Conservation (phyloP, 2,329 filamentous ascomycete genomes). For the Aspergillus brunneoviolaceus region DNA sequence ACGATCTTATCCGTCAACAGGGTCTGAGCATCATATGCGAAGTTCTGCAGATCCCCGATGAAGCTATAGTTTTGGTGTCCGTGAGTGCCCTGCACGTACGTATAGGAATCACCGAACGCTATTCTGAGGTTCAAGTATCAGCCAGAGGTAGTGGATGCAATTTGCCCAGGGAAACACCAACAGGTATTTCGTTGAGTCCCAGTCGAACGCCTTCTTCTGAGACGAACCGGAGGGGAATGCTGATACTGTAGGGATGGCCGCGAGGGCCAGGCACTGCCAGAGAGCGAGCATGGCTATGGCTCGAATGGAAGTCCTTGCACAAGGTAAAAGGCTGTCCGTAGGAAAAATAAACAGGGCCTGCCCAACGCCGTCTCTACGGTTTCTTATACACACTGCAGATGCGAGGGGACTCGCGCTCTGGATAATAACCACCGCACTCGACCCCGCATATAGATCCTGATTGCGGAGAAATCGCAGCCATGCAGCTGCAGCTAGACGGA, state of each 20-base stretch:
- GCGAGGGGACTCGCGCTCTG: background rate
- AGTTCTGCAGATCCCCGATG: slow-evolving; percentile 54
- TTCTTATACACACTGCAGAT: slow-evolving; percentile 4
- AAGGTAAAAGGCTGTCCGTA: background rate
- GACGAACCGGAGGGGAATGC: background rate
- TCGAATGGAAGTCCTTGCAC: background rate
- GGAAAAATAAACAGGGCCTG: background rate
- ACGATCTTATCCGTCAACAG: slow-evolving; percentile 52
- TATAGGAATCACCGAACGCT: slow-evolving; percentile 36
- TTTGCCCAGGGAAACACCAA: slow-evolving; percentile 10
- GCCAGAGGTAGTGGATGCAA: slow-evolving; percentile 13
- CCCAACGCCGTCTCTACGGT: background rate
- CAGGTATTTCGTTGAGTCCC: slow-evolving; percentile 19
- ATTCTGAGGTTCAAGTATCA: slow-evolving; percentile 17
- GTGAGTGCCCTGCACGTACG: slow-evolving; percentile 55
- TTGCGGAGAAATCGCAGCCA: slow-evolving; percentile 14
- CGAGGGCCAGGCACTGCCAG: slow-evolving; percentile 5
- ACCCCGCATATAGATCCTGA: slow-evolving; percentile 5
- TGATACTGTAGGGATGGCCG: slow-evolving; percentile 4
- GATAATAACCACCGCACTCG: background rate
- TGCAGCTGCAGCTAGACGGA: slow-evolving; percentile 11
- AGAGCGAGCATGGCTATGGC: slow-evolving; percentile 1
- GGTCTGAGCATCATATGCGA: slow-evolving; percentile 45
- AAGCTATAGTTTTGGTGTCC: slow-evolving; percentile 54
- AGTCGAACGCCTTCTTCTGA: slow-evolving; percentile 11